Evolutionary conservation across 2,329 filamentous ascomycete genomes (phyloP).

Genomic region (Fusarium transvaalense): DNA sequence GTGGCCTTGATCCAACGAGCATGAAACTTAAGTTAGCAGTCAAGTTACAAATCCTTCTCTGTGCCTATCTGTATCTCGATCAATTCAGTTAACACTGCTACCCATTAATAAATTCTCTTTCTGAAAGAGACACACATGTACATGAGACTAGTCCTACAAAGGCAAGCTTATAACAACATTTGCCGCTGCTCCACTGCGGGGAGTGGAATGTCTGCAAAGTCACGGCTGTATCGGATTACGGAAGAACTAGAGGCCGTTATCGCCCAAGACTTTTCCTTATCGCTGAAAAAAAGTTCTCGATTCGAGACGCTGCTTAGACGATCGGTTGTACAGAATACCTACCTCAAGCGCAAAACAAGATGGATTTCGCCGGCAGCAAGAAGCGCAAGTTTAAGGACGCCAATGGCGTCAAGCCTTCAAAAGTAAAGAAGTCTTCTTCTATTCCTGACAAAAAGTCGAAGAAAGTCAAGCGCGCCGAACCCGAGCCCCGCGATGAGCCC

Average conservation of each 20-base stretch:
- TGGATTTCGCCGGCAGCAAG: slow-evolving; percentile 56
- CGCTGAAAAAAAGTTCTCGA: slow-evolving; percentile 48
- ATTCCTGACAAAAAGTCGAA: slow-evolving; percentile 55
- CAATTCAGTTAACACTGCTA: slow-evolving; percentile 15
- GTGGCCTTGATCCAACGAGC: no score
- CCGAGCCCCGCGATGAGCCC: slow-evolving; percentile 46
- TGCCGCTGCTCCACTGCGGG: slow-evolving; percentile 44
- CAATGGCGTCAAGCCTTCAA: slow-evolving; percentile 49
- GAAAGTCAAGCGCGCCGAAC: slow-evolving; percentile 57
- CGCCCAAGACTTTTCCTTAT: slow-evolving; percentile 43
- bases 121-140: neutral
- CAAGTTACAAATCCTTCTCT: neutral
- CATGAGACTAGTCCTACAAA: slow-evolving; percentile 28
- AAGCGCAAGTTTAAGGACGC: slow-evolving; percentile 60
- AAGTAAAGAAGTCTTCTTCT: slow-evolving; percentile 42
- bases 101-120: slow-evolving; percentile 3
- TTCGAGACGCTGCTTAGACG: slow-evolving; percentile 24
- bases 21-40: no score
- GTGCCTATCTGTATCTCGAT: slow-evolving; percentile 5
- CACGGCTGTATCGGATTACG: neutral
- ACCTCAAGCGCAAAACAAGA: slow-evolving; percentile 43
- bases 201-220: slow-evolving; percentile 23
- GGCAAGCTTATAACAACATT: slow-evolving; percentile 34
- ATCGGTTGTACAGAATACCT: slow-evolving; percentile 24
- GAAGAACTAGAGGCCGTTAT: slow-evolving; percentile 44